Percentiles rank a stretch among this genome's conserved stretches.
Conservation (phyloP, 108 stramenopile genomes). For the Chaetoceros tenuissimus region DNA sequence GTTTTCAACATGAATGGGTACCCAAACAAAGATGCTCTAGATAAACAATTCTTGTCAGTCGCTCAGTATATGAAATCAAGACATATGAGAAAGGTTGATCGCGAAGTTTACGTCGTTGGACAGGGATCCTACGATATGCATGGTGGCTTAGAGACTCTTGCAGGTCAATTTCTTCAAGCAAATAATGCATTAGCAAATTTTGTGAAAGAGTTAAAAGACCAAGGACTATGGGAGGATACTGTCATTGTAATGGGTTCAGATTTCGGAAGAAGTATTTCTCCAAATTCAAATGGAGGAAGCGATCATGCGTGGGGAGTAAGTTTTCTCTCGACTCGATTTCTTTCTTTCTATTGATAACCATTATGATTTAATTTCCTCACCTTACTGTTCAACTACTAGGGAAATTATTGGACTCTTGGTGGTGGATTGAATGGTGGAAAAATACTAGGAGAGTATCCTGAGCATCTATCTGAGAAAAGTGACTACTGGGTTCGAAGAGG, state of each 20-base stretch:
- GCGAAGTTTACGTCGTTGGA: constrained; percentile 37
- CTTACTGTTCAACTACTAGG: constrained; percentile 10
- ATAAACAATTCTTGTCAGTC: constrained; percentile 17
- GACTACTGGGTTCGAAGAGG: constrained; percentile 23
- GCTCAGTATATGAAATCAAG: constrained; percentile 26
- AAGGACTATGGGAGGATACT: constrained; percentile 8
- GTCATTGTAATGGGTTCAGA: constrained; percentile 3
- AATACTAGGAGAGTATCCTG: constrained; percentile 25
- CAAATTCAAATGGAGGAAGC: constrained; percentile 3
- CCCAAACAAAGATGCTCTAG: constrained; percentile 10
- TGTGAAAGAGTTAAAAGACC: constrained; percentile 38
- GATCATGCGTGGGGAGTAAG: constrained; percentile 18
- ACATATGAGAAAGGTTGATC: constrained; percentile 11
- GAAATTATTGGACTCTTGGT: constrained; percentile 21
- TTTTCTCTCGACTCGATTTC: not conserved
- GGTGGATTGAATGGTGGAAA: constrained; percentile 22
- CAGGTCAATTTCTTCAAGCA: constrained; percentile 19
- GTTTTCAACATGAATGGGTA: no score
- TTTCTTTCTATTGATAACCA: not conserved
- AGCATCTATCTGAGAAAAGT: constrained; percentile 8
- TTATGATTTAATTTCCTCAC: not conserved
- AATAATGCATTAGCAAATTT: constrained; percentile 35
- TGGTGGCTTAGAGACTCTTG: constrained; percentile 9
- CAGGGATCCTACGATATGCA: constrained; percentile 47
- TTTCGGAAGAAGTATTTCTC: constrained; percentile 17